phyloP scores from a whole-genome alignment of 805 yeast genomes.

The Vanderwaltozyma polyspora region DNA sequence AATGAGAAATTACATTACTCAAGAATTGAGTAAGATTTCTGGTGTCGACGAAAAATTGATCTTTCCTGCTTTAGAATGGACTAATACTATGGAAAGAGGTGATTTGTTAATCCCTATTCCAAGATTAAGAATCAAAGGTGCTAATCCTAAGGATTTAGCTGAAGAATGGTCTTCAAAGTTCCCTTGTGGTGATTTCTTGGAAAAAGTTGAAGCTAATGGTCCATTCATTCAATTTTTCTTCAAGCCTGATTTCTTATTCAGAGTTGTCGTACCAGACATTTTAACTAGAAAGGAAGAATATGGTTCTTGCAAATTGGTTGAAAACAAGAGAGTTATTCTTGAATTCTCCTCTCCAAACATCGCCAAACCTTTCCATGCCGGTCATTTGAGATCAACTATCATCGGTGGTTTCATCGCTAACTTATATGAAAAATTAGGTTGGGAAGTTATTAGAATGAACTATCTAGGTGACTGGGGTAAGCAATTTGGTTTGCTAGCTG shows the following conservation, averaged over 20 bases:
- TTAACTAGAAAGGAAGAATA: constrained; percentile 47
- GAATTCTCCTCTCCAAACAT: constrained; percentile 97
- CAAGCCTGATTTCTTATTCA: constrained; percentile 51
- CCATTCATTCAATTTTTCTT: constrained; percentile 86
- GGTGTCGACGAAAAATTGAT: constrained; percentile 61
- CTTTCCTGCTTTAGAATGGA: constrained; percentile 80
- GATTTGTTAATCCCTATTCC: constrained; percentile 90
- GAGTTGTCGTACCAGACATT: constrained; percentile 59
- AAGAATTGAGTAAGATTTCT: constrained; percentile 61
- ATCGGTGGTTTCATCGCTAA: constrained; percentile 93
- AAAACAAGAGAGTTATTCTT: constrained; percentile 57
- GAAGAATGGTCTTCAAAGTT: constrained; percentile 68
- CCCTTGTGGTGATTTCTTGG: constrained; percentile 58
- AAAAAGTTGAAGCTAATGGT: constrained; percentile 71
- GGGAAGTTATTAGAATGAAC: constrained; percentile 86
- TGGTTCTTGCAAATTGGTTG: constrained; percentile 69
- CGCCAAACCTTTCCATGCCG: constrained; percentile 99
- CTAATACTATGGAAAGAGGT: constrained; percentile 78
- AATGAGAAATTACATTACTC: constrained; percentile 79
- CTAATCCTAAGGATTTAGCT: constrained; percentile 65
- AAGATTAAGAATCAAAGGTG: constrained; percentile 74
- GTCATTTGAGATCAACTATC: constrained; percentile 94
- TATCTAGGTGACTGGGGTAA: constrained; percentile 99
- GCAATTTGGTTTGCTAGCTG: constrained; percentile 92
- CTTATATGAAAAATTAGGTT: constrained; percentile 81